These are phyloP conservation scores for Trichosanthes cucumerina DNA, from an alignment of 306 rosid species.

Conservation along the genomic window DNA sequence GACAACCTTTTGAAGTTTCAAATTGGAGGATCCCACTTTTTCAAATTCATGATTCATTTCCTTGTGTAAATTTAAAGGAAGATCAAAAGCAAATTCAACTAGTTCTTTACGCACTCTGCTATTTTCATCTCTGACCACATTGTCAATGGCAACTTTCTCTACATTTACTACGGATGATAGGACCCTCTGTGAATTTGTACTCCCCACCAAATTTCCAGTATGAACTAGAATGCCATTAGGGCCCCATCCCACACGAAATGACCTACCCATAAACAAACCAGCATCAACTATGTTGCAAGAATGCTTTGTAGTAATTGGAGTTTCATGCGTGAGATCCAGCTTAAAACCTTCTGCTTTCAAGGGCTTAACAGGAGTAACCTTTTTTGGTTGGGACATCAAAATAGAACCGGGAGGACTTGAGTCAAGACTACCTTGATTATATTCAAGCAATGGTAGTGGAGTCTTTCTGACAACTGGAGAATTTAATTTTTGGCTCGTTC, in stretches of 20 bases:
- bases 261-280: conserved; percentile 90
- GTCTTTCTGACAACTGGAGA: conserved; percentile 59
- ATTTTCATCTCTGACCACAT: conserved; percentile 74
- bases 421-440: conserved; percentile 66
- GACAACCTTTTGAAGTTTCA: conserved; percentile 67
- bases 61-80: conserved; percentile 67
- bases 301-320: conserved; percentile 46
- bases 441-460: conserved; percentile 81
- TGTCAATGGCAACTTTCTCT: conserved; percentile 87
- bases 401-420: conserved; percentile 58
- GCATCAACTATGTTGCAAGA: conserved; percentile 82
- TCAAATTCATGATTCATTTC: conserved; percentile 46
- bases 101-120: conserved; percentile 62
- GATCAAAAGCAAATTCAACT: conserved; percentile 49
- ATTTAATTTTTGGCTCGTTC: conserved; percentile 32
- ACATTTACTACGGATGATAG: conserved; percentile 68
- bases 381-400: conserved; percentile 75
- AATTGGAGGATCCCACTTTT: conserved; percentile 56
- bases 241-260: conserved; percentile 98
- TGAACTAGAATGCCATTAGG: conserved; percentile 90
- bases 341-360: conserved; percentile 59
- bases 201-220: conserved; percentile 57
- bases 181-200: conserved; percentile 33
- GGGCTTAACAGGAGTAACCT: conserved; percentile 42
- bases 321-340: conserved; percentile 64